Evolutionary conservation across 768 basidiomycete genomes (phyloP), one percentile per base, ranked within the genome.

Genomic region (Rhodosporidiobolus odoratus): DNA sequence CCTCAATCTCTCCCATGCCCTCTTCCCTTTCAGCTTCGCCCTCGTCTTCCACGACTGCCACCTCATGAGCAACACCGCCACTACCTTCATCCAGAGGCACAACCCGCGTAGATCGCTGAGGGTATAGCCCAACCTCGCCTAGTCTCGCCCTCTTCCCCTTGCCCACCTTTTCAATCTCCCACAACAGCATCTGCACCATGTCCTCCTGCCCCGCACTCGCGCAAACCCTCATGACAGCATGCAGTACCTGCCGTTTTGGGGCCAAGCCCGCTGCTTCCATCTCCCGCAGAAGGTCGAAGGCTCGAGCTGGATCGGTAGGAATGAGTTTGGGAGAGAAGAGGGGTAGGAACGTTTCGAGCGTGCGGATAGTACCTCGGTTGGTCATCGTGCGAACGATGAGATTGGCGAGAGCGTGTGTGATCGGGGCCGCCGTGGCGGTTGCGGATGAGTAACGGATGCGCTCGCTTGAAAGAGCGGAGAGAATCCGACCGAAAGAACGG

Each of bases 191-290:
- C 32, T 35, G 17, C 5, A 56, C 32, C 54, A 4, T 34, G 4
- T 56, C 19, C 17, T 15, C 12, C 16, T 35, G 17, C 34, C 34
- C n/a, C 34, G 4, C n/a, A 23, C 27, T 25, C 8, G 70, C 61
- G 69, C 53, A 76, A 62, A 45, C 76, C 75, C 75, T 64, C 40
- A 65, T 27, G 41, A 69, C 65, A 13, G 38, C 43, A n/a, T 59
- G 65, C 52, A 69, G 37, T 4, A 69, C 34, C 15, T 25, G 32
- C 2, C 23, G 12, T 27, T n/a, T n/a, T 9, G 68, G 72, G 0
- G 16, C 15, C 21, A 19, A 16, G 5, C 68, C 65, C 7, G 50
- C 72, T 5, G 16, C 23, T 3, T n/a, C 27, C 68, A 74, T 69
- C 30, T 64, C 65, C 23, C 21, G 5, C 23, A 70, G 12, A 9